Conservation (phyloP, 2,329 filamentous ascomycete genomes). For the Cercospora beticola region DNA sequence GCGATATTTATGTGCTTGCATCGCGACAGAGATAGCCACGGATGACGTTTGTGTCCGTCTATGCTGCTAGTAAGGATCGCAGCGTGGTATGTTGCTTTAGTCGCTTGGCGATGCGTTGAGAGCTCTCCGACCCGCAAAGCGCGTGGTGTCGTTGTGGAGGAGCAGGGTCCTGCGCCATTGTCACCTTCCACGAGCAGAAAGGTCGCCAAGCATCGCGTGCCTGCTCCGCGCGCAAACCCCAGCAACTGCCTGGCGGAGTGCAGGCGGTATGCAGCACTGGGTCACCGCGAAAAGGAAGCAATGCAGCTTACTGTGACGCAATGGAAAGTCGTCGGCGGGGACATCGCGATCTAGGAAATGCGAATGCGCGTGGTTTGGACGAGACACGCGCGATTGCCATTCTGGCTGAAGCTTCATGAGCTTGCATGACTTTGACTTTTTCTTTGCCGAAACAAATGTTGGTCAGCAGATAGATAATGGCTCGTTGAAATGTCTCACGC, state of each 20-base stretch:
- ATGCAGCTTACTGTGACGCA: not conserved
- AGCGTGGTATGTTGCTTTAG: constrained; percentile 1
- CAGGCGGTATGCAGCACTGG: not conserved
- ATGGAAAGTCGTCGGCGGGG: not conserved
- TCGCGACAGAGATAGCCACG: not conserved
- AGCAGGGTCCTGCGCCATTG: not conserved
- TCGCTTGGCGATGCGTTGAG: not conserved
- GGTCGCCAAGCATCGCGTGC: constrained; percentile 3
- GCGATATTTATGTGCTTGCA: not conserved
- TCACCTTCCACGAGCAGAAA: not conserved
- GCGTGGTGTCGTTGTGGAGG: not conserved
- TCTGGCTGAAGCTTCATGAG: not conserved
- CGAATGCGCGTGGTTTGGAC: not conserved
- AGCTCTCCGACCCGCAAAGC: not conserved
- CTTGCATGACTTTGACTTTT: not conserved
- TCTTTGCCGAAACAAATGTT: not conserved
- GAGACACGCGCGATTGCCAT: not conserved
- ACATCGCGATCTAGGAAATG: not conserved
- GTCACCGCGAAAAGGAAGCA: not conserved
- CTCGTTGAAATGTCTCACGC: too few relatives aligned
- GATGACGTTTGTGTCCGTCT: not conserved
- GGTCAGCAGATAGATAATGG: not conserved
- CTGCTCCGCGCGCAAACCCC: not conserved
- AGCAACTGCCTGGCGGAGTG: not conserved
- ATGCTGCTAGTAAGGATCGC: not conserved